Percentiles rank a stretch among this genome's conserved stretches.
phyloP scores from a whole-genome alignment of 2,329 filamentous ascomycete species.

The Phaeosphaeria sp. region DNA sequence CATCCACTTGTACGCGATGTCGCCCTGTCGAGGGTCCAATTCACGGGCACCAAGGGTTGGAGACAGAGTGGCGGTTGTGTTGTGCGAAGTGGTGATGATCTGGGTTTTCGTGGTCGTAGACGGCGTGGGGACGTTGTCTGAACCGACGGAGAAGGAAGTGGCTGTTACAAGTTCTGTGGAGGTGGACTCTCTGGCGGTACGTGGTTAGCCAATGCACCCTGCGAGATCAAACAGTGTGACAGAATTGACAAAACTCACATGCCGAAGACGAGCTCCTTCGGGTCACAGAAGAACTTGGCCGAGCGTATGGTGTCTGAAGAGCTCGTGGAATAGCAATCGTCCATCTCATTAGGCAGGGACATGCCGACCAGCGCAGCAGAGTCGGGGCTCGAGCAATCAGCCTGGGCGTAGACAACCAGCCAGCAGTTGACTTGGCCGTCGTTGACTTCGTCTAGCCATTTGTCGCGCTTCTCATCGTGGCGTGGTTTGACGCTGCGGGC shows the following conservation, averaged over 20 bases:
- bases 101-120: conserved; percentile 1
- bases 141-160: conserved; percentile 24
- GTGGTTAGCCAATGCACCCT: background rate
- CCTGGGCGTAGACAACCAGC: conserved; percentile 16
- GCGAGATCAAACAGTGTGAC: background rate
- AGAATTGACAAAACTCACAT: background rate
- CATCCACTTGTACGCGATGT: conserved; percentile 30
- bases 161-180: conserved; percentile 4
- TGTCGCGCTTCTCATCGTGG: conserved; percentile 14
- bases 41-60: background rate
- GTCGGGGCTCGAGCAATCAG: conserved; percentile 8
- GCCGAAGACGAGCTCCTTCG: background rate
- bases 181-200: background rate
- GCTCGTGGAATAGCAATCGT: conserved; percentile 6
- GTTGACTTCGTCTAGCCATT: conserved; percentile 26
- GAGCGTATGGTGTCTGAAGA: conserved; percentile 10
- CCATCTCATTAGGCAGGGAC: conserved; percentile 12
- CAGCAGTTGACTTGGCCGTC: conserved; percentile 13
- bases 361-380: background rate
- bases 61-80: background rate
- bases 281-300: conserved; percentile 22
- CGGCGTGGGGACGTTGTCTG: conserved; percentile 7
- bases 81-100: background rate
- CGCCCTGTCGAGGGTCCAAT: conserved; percentile 6
- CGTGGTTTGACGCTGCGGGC: conserved; percentile 23